Evolutionary conservation across 371 early-diverging fungal genomes (phyloP), one percentile per base, ranked within the genome.

Genomic region (Mortierella sp.): DNA sequence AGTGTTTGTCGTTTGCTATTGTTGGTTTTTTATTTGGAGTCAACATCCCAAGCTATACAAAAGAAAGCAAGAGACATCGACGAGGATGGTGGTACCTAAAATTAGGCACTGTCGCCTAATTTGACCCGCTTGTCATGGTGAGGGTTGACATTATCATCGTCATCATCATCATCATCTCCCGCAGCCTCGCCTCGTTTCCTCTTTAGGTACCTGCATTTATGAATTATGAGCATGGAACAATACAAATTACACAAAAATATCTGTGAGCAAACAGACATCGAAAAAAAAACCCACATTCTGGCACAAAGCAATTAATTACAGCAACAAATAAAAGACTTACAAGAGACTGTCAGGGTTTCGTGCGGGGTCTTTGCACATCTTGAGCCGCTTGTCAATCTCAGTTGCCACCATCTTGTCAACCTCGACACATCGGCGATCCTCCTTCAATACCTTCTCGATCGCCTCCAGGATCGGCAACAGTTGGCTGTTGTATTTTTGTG

Each of bases 291-390:
- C 35, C 32, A 38, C 21, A 55, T 44, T n/a, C 24, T 24, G 48
- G 35, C 27, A 24, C 29, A 16, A 35, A 65, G 21, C 14, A 46
- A 32, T n/a, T 43, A 75, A 27, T 46, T 56, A 44, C 71, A 60
- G 54, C 43, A 60, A 41, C 71, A 71, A 21, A 70, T 46, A 44
- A 72, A 48, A 43, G 49, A 38, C 92, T 87, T 91, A 95, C 93
- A 95, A 72, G 29, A 91, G 87, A 70, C 94, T 93, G 3, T 91
- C 90, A 0, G 95, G 94, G 72, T 95, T 94, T 78, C 92, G 93
- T 70, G 93, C 95, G 10, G 95, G 95, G 76, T 95, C 95, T 74
- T 89, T 90, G 76, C 95, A 95, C 18, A 90, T 75, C 32, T 88
- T 93, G 8, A 95, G 83, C 38, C 92, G 88, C 55, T 89, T 90